Evolutionary conservation across 371 early-diverging fungal species (phyloP), one percentile per base, ranked within the genome.

Genomic region (Apophysomyces trapeziformis): DNA sequence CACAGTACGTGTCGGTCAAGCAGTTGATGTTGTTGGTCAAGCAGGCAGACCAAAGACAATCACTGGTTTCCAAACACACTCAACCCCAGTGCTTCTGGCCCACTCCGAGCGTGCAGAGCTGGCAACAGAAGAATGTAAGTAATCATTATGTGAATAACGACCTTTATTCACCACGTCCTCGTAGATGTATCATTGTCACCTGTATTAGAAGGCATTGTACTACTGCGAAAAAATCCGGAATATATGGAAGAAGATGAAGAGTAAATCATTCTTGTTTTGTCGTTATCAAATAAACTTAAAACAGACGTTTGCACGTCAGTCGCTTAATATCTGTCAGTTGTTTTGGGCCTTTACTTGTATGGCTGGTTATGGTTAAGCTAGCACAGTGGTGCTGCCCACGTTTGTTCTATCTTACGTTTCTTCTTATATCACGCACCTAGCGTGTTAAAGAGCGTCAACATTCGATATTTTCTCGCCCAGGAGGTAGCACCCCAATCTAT

Each of bases 1-100:
- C 37, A 91, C 93, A 21, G 95, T 99, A 37, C 95, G 99, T 69
- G 99, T 99, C 26, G 99, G 99, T 60, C 98, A 96, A 68, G 97
- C 98, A 13, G 98, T 99, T 36, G 99, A 99, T 78, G 95, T 93
- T 2, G 99, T 99, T 37, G 99, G 99, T 38, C 97, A 99, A 78
- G 99, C 98, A 1, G 99, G 99, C 44, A 87, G 95, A 62, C 99
- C 99, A 63, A 99, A 97, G 85, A 96, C 96, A 0, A 96, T 99
- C 65, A 95, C 98, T 3, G 99, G 99, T 26, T 97, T 98, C 90
- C 99, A 99, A 77, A 96, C 98, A 58, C 98, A 99, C 75, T 88
- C 94, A 21, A 96, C 99, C 36, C 99, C 99, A 3, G 98, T 99
- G 14, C 83, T 99, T 69, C 79, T 99, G 68, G 96, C 94, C 16